Base-by-base conservation (phyloP, 2,329 filamentous ascomycete genomes). In the Curvularia sp. region DNA sequence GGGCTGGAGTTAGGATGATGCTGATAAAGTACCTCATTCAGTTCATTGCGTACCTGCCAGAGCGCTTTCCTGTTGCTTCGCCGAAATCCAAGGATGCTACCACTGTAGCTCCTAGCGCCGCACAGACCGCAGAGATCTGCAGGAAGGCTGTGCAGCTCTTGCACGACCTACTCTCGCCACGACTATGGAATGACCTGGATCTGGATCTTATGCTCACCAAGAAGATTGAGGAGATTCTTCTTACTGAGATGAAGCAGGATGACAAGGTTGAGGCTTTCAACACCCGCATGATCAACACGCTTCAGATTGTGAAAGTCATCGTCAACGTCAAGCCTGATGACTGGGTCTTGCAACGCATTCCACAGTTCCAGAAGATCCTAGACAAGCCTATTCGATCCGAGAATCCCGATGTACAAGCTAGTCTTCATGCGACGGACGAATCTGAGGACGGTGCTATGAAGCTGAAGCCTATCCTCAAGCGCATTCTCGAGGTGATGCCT, bases 1-100 rank as follows among this genome's bases (percentile, higher is more conserved):
- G 67, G 18, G 74, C 84, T 0, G 75, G 85, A 1, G 87, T 90
- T 53, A 87, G 93, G 19, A 85, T 88, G 42, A 89, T 92, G 76
- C 89, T 99, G 81, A 85, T 97, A 47, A 97, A 97, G 77, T 99
- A 98, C 72, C 85, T 99, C 30, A 91, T 98, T 28, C 91, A 95
- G 60, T 98, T 98, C 77, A 97, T 98, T 67, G 93, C 93, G 1
- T 90, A 92, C 49, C 83, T 97, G 21, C 89, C 90, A 18, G 95
- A 98, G 77, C 87, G 93, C 32, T 97, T 91, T 74, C 88, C 88
- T 19, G 85, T 93, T 21, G 87, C 74, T 39, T 67, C 70, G 70
- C 46, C 75, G 78, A 41, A 79, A 81, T 23, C 81, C 81, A 76
- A 77, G 48, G 74, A 76, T 46, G 21, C 49, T 15, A 23, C 56